These are phyloP conservation scores for Aspergillus hiratsukae DNA, from an alignment of 2,329 filamentous ascomycete species.

Conservation along the genomic window DNA sequence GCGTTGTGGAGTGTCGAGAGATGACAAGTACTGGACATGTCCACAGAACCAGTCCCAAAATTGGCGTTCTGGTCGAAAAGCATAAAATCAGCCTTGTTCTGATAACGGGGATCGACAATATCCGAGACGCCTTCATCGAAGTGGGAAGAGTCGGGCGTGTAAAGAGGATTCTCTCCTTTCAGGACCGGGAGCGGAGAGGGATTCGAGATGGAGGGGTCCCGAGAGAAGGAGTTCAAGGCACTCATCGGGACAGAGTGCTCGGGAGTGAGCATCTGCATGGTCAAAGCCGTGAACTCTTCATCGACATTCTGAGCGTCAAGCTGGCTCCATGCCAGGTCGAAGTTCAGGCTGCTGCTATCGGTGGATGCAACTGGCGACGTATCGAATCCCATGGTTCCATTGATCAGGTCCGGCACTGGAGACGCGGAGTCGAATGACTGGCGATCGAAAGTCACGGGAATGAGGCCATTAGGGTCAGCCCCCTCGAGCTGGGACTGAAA, in stretches of 20 bases:
- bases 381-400: slow-evolving; percentile 15
- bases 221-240: slow-evolving; percentile 13
- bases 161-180: slow-evolving; percentile 27
- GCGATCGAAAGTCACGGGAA: slow-evolving; percentile 22
- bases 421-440: slow-evolving; percentile 23
- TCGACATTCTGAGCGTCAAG: slow-evolving; percentile 15
- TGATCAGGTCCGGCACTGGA: slow-evolving; percentile 18
- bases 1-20: slow-evolving; percentile 3
- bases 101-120: slow-evolving; percentile 12
- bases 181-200: slow-evolving; percentile 20
- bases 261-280: slow-evolving; percentile 22
- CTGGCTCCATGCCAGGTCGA: slow-evolving; percentile 23
- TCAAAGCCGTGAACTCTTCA: slow-evolving; percentile 23
- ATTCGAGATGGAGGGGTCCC: slow-evolving; percentile 14
- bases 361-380: slow-evolving; percentile 20
- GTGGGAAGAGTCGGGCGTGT: slow-evolving; percentile 20
- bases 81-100: slow-evolving; percentile 20
- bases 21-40: slow-evolving; percentile 4
- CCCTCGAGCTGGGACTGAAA: slow-evolving; percentile 20
- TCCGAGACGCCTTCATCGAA: slow-evolving; percentile 22
- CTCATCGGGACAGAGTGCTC: slow-evolving; percentile 9
- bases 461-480: slow-evolving; percentile 18
- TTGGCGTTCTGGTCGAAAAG: slow-evolving; percentile 17
- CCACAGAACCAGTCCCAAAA: not conserved
- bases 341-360: slow-evolving; percentile 15